Percentiles rank a stretch among this genome's conserved stretches.
phyloP scores from a whole-genome alignment of 169 alveolate genomes.

The Eimeria necatrix region DNA sequence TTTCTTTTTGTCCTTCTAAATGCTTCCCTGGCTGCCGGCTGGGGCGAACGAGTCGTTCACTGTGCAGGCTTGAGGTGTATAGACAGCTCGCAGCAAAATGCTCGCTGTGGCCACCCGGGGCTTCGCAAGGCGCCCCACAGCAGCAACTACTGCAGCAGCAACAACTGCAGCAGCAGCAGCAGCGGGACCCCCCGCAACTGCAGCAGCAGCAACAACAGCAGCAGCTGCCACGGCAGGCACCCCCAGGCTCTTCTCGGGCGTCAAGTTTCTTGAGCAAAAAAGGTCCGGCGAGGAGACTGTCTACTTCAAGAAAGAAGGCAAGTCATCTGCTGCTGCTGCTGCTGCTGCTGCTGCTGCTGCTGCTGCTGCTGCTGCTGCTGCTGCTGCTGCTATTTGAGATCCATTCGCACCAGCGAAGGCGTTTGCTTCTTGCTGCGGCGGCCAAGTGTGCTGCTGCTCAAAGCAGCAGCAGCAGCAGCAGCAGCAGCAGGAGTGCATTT shows the following conservation, averaged over 20 bases:
- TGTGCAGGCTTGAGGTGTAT: not conserved
- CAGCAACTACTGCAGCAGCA: conserved; percentile 25
- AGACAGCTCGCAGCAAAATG: conserved; percentile 8
- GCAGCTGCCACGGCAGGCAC: not conserved
- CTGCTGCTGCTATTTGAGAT: too few relatives aligned
- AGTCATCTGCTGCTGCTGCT: not conserved
- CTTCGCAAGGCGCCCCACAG: conserved; percentile 20
- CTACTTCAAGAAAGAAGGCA: conserved; percentile 87
- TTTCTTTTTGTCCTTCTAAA: not conserved
- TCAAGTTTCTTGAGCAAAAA: conserved; percentile 84
- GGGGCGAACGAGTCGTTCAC: not conserved
- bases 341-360: not conserved
- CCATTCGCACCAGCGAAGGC: too few relatives aligned
- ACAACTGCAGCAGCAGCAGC: not conserved
- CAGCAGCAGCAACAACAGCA: conserved; percentile 8
- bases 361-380: not conserved
- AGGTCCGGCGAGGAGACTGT: conserved; percentile 85
- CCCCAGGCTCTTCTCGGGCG: conserved; percentile 80
- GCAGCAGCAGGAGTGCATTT: too few relatives aligned
- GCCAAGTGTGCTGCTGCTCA: too few relatives aligned
- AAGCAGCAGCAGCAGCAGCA: too few relatives aligned
- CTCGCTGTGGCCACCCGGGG: conserved; percentile 12
- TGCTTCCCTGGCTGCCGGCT: not conserved
- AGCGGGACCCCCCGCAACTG: not conserved
- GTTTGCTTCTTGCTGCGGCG: too few relatives aligned